These are phyloP conservation scores for Passiflora organensis DNA, from an alignment of 345 rosid genomes.

Conservation along the genomic window DNA sequence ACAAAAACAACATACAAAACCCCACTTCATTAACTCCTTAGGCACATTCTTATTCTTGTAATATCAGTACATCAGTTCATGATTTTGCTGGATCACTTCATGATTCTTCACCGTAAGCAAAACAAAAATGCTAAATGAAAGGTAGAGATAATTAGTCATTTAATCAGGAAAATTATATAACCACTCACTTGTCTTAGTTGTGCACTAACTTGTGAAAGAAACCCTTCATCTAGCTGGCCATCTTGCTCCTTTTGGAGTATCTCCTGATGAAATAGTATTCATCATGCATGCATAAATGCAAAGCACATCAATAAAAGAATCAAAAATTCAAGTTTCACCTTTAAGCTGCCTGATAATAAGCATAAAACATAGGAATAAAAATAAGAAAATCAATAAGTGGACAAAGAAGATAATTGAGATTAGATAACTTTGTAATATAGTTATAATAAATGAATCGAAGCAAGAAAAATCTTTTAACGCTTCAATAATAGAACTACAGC, in stretches of 20 bases:
- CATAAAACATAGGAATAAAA: not conserved
- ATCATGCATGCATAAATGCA: not conserved
- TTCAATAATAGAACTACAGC: no score
- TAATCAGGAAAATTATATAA: not conserved
- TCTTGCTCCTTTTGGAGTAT: slow-evolving; percentile 62
- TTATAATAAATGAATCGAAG: no score
- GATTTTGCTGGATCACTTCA: no score
- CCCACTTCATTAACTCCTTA: no score
- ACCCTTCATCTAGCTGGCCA: slow-evolving; percentile 86
- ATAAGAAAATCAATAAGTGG: not conserved
- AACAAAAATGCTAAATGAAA: slow-evolving; percentile 3
- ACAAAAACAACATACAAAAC: no score
- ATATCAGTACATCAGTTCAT: no score
- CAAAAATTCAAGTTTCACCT: not conserved
- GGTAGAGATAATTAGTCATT: slow-evolving; percentile 3
- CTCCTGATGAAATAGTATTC: slow-evolving; percentile 38
- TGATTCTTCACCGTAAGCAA: slow-evolving; percentile 2
- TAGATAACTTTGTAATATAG: no score
- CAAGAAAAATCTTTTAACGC: no score
- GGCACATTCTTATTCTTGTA: no score
- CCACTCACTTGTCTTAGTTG: slow-evolving; percentile 72
- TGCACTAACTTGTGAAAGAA: slow-evolving; percentile 87
- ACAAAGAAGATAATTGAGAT: no score
- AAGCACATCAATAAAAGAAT: slow-evolving; percentile 2
- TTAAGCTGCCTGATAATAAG: no score